phyloP scores from a whole-genome alignment of 108 stramenopile species.

The Stephanodiscus triporus region DNA sequence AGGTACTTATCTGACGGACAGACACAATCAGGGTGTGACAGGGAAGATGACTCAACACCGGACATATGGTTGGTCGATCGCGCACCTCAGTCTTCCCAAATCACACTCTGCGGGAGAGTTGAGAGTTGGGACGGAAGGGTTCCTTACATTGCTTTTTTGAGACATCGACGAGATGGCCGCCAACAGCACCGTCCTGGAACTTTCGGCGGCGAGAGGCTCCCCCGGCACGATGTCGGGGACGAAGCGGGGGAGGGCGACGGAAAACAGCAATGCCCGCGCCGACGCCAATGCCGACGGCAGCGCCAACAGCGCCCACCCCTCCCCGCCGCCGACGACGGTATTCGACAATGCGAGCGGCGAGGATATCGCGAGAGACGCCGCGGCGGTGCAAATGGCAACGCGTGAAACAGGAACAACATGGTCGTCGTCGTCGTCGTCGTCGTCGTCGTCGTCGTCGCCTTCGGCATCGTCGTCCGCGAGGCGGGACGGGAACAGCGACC shows the following conservation, averaged over 20 bases:
- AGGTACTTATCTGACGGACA: too few species aligned
- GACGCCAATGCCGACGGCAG: neutral
- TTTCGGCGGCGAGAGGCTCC: neutral
- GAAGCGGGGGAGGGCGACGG: neutral
- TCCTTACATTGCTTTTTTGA: too few species aligned
- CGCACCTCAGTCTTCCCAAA: too few species aligned
- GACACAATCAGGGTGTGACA: too few species aligned
- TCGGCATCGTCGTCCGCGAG: neutral
- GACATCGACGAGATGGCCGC: slow-evolving; percentile 1
- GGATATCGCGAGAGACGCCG: neutral
- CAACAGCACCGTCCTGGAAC: neutral
- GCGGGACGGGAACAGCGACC: neutral
- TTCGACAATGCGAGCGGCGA: neutral
- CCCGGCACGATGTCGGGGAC: slow-evolving; percentile 3
- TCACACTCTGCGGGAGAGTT: too few species aligned
- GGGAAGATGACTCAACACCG: too few species aligned
- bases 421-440: neutral
- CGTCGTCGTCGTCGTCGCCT: neutral
- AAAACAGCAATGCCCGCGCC: neutral
- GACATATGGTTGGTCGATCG: too few species aligned
- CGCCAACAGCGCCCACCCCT: neutral
- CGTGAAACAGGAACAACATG: too few species aligned
- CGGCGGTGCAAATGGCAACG: neutral
- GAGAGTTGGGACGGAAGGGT: too few species aligned
- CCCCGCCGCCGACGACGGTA: neutral